Evolutionary conservation across 495 filamentous ascomycete genomes (phyloP), one percentile per base, ranked within the genome.

Genomic region (Penicillium bovifimosum): DNA sequence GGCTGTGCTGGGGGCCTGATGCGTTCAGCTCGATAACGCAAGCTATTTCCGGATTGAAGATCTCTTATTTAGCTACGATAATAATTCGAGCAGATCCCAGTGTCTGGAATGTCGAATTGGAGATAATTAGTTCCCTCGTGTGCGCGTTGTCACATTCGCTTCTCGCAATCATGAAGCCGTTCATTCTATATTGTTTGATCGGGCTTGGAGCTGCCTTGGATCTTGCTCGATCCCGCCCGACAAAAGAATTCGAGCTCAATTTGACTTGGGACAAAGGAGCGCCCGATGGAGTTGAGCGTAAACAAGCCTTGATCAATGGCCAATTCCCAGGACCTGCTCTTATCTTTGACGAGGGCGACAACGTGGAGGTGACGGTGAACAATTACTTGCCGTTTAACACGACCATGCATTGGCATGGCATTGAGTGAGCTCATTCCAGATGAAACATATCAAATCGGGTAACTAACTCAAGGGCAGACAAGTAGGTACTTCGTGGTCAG

Each of bases 281-380:
- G 0, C 70, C 69, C 2, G 64, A 74, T 62, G 72, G 73, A 34
- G 42, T 62, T 11, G 38, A 46, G 32, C 52, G 73, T n/a, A 32
- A 74, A 6, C 63, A 78, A 24, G 66, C 80, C 7, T 72, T 82
- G 18, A 71, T 80, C 47, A 82, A 82, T 62, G 77, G 76, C 9
- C 74, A 79, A 10, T 80, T 73, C 46, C 80, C 80, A 0, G 79
- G 76, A 0, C 80, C 78, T 2, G 38, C 72, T 24, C 72, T 82
- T 27, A 71, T 78, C 42, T 68, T 78, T 3, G 75, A 80, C 55
- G 75, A 80, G 68, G 79, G 77, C n/a, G 78, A 82, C 58, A 68
- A 65, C 26, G 75, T 81, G 52, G 71, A 80, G 40, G 75, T 82
- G 6, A 47, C 43, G 4, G 45, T 60, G 9, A 45, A 53, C 18